These are phyloP conservation scores for Phaeoacremonium minimum DNA, from an alignment of 2,329 filamentous ascomycete species.

Conservation along the genomic window DNA sequence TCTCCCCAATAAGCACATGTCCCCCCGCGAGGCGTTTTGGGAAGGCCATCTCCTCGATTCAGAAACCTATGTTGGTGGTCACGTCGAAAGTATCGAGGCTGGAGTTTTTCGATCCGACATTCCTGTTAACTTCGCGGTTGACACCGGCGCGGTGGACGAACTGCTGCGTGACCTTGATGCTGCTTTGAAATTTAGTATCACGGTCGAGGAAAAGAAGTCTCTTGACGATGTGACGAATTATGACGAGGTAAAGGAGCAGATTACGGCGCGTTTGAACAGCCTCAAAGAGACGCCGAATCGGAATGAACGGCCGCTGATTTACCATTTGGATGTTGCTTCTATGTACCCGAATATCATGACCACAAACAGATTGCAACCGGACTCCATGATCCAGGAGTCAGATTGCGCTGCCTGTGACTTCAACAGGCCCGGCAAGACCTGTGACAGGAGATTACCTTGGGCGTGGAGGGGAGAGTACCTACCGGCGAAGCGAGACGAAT, in stretches of 20 bases:
- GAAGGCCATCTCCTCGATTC: conserved; percentile 94
- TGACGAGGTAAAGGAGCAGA: conserved; percentile 79
- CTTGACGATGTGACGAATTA: conserved; percentile 78
- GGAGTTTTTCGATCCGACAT: conserved; percentile 97
- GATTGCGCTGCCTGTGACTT: conserved; percentile 98
- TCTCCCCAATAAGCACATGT: conserved; percentile 91
- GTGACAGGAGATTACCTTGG: conserved; percentile 92
- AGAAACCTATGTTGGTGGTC: conserved; percentile 95
- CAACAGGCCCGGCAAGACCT: conserved; percentile 95
- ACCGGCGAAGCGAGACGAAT: conserved; percentile 93
- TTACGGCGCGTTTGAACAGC: conserved; percentile 63
- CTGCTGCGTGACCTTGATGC: conserved; percentile 81
- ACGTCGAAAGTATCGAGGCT: conserved; percentile 98
- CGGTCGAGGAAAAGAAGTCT: conserved; percentile 78
- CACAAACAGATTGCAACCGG: conserved; percentile 92
- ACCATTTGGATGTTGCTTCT: conserved; percentile 96
- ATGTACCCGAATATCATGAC: conserved; percentile 99
- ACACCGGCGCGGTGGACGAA: conserved; percentile 84
- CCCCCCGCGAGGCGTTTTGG: conserved; percentile 90
- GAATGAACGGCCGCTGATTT: conserved; percentile 83
- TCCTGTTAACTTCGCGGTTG: conserved; percentile 89
- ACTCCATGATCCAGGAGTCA: conserved; percentile 97
- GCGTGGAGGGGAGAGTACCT: conserved; percentile 97
- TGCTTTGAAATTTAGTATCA: conserved; percentile 82
- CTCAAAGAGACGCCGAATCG: conserved; percentile 82